Conservation (phyloP, 768 basidiomycete species). For the Auriscalpium orientale region DNA sequence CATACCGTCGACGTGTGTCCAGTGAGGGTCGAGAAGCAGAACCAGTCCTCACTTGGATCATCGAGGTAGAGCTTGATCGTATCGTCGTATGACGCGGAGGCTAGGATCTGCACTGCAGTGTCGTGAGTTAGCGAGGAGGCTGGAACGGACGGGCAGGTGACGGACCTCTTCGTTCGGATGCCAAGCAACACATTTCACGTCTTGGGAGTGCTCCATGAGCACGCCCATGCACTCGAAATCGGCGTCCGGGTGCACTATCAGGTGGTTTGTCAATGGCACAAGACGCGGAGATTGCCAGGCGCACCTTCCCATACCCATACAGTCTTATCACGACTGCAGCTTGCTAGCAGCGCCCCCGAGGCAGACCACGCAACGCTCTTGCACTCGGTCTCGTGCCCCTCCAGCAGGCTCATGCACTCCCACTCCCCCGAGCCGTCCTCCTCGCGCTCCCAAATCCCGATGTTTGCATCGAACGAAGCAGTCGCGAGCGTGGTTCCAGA, state of each 20-base stretch:
- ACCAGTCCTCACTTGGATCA: slow-evolving; percentile 94
- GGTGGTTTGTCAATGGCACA: background rate
- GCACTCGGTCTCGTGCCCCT: slow-evolving; percentile 96
- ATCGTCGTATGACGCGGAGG: slow-evolving; percentile 95
- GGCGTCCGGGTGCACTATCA: slow-evolving; percentile 74
- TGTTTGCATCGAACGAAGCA: slow-evolving; percentile 88
- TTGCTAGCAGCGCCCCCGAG: slow-evolving; percentile 66
- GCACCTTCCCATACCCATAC: slow-evolving; percentile 99
- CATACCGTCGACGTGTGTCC: slow-evolving; percentile 90
- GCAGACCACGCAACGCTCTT: slow-evolving; percentile 42
- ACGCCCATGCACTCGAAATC: slow-evolving; percentile 96
- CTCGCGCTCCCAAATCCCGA: slow-evolving; percentile 69
- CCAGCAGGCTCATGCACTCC: slow-evolving; percentile 82
- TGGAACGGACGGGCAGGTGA: slow-evolving; percentile 2
- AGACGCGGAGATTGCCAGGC: slow-evolving; percentile 8
- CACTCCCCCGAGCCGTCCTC: slow-evolving; percentile 43
- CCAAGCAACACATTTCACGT: slow-evolving; percentile 94
- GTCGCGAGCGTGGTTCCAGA: slow-evolving; percentile 82
- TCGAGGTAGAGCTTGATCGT: slow-evolving; percentile 90
- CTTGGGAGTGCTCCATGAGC: slow-evolving; percentile 94
- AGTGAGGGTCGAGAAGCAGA: slow-evolving; percentile 69
- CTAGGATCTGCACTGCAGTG: slow-evolving; percentile 64
- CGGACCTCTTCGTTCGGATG: slow-evolving; percentile 90
- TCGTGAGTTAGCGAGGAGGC: slow-evolving; percentile 8
- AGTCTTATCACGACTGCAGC: slow-evolving; percentile 92